These are phyloP conservation scores for Malania oleifera DNA, from an alignment of 164 flowering plant species.

Conservation along the genomic window DNA sequence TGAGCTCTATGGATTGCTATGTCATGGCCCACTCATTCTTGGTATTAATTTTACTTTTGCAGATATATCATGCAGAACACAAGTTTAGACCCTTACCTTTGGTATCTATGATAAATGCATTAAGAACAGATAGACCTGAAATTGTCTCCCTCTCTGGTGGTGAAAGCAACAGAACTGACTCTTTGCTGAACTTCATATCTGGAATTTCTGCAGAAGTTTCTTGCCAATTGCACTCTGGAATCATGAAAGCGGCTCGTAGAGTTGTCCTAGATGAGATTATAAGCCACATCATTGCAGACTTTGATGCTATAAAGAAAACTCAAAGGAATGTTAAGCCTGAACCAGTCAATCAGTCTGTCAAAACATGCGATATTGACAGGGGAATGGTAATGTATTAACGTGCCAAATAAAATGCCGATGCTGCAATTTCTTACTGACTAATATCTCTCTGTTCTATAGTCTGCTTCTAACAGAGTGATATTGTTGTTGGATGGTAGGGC, in stretches of 20 bases:
- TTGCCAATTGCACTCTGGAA: conserved; percentile 67
- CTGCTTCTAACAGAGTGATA: conserved; percentile 28
- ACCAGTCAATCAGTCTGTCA: conserved; percentile 20
- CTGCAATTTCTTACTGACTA: neutral
- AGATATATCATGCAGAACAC: conserved; percentile 59
- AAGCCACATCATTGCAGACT: conserved; percentile 52
- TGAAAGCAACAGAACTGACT: conserved; percentile 19
- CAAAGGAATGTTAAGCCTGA: conserved; percentile 38
- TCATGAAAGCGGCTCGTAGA: conserved; percentile 79
- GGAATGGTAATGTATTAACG: conserved; percentile 23
- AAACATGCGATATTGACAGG: conserved; percentile 18
- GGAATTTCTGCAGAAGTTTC: conserved; percentile 66
- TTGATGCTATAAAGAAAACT: conserved; percentile 44
- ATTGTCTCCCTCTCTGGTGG: conserved; percentile 10
- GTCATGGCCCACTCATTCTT: no score
- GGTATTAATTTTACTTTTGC: conserved; percentile 16
- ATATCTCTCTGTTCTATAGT: neutral
- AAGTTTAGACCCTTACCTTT: conserved; percentile 48
- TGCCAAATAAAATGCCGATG: neutral
- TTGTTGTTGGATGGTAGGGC: conserved; percentile 9
- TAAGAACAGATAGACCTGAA: conserved; percentile 28
- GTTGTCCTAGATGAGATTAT: conserved; percentile 81
- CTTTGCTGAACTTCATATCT: conserved; percentile 29
- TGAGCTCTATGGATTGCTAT: no score
- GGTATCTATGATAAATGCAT: conserved; percentile 39